Evolutionary conservation across 331 rosid species (phyloP).

Genomic region (Malus hybrid): DNA sequence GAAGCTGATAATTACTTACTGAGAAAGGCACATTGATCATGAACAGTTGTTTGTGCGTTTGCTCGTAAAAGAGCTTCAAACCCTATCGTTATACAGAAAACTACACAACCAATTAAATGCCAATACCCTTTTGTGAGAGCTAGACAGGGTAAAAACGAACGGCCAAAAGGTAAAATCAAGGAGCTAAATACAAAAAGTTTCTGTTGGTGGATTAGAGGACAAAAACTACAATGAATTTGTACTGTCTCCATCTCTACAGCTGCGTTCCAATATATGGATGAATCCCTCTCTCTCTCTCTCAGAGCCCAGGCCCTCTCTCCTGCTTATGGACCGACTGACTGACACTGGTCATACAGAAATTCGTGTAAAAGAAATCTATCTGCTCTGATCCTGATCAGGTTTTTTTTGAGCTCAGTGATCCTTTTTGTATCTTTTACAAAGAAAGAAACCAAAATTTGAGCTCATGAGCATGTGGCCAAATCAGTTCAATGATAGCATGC

Average conservation of each 20-base stretch:
- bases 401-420: constrained; percentile 26
- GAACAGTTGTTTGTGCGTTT: neutral
- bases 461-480: constrained; percentile 4
- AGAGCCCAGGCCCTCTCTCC: constrained; percentile 32
- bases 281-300: constrained; percentile 3
- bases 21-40: neutral
- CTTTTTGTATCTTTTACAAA: constrained; percentile 14
- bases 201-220: constrained; percentile 13
- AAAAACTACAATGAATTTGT: constrained; percentile 25
- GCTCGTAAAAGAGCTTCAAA: neutral
- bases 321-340: constrained; percentile 18
- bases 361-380: constrained; percentile 22
- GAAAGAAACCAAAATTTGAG: constrained; percentile 13
- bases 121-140: neutral
- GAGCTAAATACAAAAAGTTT: neutral
- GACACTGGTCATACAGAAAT: constrained; percentile 24
- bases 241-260: constrained; percentile 25
- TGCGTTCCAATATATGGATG: constrained; percentile 35
- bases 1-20: neutral
- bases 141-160: neutral
- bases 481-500: neutral
- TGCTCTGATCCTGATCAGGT: constrained; percentile 11
- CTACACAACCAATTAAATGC: neutral
- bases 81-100: neutral
- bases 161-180: neutral